phyloP scores from a whole-genome alignment of 352 stramenopile genomes.

The Phytopythium ostracodes region DNA sequence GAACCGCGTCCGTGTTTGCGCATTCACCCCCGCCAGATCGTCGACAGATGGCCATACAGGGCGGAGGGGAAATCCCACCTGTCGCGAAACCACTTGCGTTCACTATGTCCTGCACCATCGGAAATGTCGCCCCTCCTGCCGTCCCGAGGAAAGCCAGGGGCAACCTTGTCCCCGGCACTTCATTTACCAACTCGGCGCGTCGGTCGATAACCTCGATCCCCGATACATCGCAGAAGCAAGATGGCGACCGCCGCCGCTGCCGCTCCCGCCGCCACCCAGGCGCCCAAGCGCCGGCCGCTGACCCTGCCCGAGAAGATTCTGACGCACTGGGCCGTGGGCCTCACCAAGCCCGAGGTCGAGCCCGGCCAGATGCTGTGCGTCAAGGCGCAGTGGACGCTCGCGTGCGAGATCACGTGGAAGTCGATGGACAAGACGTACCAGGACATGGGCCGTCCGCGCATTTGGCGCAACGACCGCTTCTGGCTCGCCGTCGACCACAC shows the following conservation, averaged over 20 bases:
- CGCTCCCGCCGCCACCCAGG: conserved; percentile 2
- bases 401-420: conserved; percentile 87
- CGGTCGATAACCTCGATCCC: neutral
- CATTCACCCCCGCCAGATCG: neutral
- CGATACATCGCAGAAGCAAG: conserved; percentile 2
- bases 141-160: neutral
- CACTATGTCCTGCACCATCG: conserved; percentile 17
- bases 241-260: conserved; percentile 4
- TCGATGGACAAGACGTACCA: conserved; percentile 89
- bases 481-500: conserved; percentile 86
- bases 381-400: conserved; percentile 80
- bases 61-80: neutral
- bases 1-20: conserved; percentile 3
- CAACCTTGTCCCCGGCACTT: too few relatives aligned
- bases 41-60: conserved; percentile 5
- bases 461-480: conserved; percentile 85
- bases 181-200: conserved; percentile 3
- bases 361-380: conserved; percentile 82
- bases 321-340: conserved; percentile 65
- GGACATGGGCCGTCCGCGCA: conserved; percentile 79
- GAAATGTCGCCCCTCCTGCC: conserved; percentile 11
- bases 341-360: conserved; percentile 55
- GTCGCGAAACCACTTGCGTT: neutral
- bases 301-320: conserved; percentile 85
- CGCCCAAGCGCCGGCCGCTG: conserved; percentile 43